phyloP scores from a whole-genome alignment of 2,329 filamentous ascomycete genomes.

The Sporothrix globosa region DNA sequence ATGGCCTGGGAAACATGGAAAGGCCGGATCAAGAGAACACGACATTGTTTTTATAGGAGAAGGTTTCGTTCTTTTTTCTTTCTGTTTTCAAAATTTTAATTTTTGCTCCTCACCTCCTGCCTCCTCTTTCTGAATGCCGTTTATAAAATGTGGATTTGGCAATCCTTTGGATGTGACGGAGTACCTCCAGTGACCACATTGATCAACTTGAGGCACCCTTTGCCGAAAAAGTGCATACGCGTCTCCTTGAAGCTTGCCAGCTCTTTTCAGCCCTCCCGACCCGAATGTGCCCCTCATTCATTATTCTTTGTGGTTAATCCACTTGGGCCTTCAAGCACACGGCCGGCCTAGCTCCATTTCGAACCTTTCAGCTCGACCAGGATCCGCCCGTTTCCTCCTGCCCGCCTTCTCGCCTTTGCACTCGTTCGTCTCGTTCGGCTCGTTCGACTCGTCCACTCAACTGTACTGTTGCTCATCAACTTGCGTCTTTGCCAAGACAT shows the following conservation, averaged over 20 bases:
- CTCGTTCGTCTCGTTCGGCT: background rate
- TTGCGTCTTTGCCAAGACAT: slow-evolving; percentile 16
- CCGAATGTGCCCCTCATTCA: too few species aligned
- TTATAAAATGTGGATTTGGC: too few species aligned
- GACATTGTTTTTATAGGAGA: slow-evolving; percentile 20
- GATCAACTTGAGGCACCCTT: background rate
- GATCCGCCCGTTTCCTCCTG: background rate
- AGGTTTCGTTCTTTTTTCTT: background rate
- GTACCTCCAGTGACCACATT: background rate
- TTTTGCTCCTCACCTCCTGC: background rate
- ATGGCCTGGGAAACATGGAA: slow-evolving; percentile 18
- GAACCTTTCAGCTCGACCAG: slow-evolving; percentile 21
- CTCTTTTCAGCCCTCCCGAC: background rate
- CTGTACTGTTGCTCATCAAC: background rate
- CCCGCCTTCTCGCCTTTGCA: background rate
- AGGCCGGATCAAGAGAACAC: slow-evolving; percentile 23
- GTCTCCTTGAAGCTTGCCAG: slow-evolving; percentile 19
- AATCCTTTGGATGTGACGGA: background rate
- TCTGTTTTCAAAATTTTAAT: background rate
- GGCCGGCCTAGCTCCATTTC: background rate
- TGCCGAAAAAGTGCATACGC: slow-evolving; percentile 20
- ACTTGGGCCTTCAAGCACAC: background rate
- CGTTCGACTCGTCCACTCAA: background rate
- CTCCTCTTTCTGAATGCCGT: background rate
- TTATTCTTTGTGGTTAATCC: slow-evolving; percentile 2